phyloP scores from a whole-genome alignment of 2,329 filamentous ascomycete genomes.

The Alternaria metachromatica region DNA sequence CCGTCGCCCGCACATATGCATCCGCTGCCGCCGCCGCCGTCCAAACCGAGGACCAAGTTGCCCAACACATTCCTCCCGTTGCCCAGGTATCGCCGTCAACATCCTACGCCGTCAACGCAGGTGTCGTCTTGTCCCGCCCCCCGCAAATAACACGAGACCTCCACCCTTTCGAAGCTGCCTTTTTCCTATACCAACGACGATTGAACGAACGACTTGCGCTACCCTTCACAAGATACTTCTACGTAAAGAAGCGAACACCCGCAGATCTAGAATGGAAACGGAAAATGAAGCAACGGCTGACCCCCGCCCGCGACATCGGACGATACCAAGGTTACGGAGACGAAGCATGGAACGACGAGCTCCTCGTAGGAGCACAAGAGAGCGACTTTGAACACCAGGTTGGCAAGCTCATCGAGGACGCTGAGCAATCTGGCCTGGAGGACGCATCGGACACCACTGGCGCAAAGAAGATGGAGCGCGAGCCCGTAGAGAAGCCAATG shows the following conservation, averaged over 20 bases:
- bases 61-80: slow-evolving; percentile 44
- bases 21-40: slow-evolving; percentile 47
- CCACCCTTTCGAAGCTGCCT: slow-evolving; percentile 88
- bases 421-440: slow-evolving; percentile 62
- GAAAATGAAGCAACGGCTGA: slow-evolving; percentile 78
- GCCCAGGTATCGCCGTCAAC: slow-evolving; percentile 50
- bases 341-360: slow-evolving; percentile 89
- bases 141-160: slow-evolving; percentile 85
- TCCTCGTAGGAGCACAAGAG: slow-evolving; percentile 74
- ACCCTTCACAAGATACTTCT: slow-evolving; percentile 89
- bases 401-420: slow-evolving; percentile 75
- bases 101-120: slow-evolving; percentile 60
- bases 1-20: slow-evolving; percentile 47
- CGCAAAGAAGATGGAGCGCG: slow-evolving; percentile 56
- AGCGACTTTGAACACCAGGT: slow-evolving; percentile 69
- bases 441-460: slow-evolving; percentile 45
- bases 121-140: slow-evolving; percentile 85
- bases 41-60: slow-evolving; percentile 38
- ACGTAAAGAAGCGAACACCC: slow-evolving; percentile 90
- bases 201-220: slow-evolving; percentile 90
- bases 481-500: slow-evolving; percentile 73
- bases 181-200: slow-evolving; percentile 96
- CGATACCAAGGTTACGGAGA: slow-evolving; percentile 77
- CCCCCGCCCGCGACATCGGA: slow-evolving; percentile 83
- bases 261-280: slow-evolving; percentile 87